Evolutionary conservation across 352 stramenopile species (phyloP).

Genomic region (Globisporangium paroecandrum): DNA sequence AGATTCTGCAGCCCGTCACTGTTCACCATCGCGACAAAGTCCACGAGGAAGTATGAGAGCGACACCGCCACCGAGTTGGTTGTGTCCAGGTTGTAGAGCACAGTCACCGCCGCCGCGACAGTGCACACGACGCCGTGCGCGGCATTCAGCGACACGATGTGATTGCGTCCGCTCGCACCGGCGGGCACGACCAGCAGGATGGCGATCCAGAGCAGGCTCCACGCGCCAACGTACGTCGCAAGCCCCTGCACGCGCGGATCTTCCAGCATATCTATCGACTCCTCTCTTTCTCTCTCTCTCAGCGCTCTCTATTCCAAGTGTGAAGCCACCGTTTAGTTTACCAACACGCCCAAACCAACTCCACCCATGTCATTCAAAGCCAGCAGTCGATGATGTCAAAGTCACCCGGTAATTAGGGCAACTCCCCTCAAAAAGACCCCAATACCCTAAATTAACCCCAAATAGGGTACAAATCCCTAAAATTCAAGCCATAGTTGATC

Average conservation of each 20-base stretch:
- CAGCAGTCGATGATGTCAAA: not conserved
- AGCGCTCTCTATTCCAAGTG: constrained; percentile 1
- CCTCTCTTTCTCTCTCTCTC: not conserved
- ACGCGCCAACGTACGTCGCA: constrained; percentile 29
- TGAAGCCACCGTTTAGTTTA: not conserved
- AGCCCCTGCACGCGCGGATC: constrained; percentile 37
- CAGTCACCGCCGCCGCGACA: constrained; percentile 35
- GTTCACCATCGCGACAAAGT: constrained; percentile 59
- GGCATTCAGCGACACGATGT: constrained; percentile 71
- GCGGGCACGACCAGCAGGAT: constrained; percentile 41
- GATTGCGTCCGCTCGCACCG: constrained; percentile 42
- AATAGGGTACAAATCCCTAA: no score
- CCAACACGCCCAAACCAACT: not conserved
- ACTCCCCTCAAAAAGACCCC: no score
- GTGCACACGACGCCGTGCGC: constrained; percentile 66
- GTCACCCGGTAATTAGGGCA: not conserved
- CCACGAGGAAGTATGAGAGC: constrained; percentile 68
- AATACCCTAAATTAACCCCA: no score
- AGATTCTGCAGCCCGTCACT: constrained; percentile 42
- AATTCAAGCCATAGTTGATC: no score
- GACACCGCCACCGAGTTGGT: constrained; percentile 59
- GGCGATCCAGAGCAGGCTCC: constrained; percentile 49
- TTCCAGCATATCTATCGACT: not conserved
- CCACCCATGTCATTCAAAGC: not conserved
- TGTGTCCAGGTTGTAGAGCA: constrained; percentile 41